Conservation (phyloP, 495 filamentous ascomycete genomes). For the Penicillium waksmanii region DNA sequence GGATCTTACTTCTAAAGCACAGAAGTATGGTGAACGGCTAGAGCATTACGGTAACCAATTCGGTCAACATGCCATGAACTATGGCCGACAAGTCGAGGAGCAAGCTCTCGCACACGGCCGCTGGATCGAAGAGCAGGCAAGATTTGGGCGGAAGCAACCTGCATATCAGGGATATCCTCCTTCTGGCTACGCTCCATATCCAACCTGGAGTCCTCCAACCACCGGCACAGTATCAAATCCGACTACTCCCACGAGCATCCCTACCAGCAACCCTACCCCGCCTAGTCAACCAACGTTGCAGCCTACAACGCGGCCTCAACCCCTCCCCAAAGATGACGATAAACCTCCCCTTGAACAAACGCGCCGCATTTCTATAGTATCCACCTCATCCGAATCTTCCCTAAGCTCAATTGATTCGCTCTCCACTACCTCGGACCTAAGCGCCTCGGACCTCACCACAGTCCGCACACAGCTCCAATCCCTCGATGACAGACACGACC, state of each 20-base stretch:
- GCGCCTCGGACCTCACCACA: slow-evolving; percentile 44
- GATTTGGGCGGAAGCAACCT: slow-evolving; percentile 32
- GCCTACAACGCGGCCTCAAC: slow-evolving; percentile 6
- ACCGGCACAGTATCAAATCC: slow-evolving; percentile 1
- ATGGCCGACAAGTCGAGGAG: slow-evolving; percentile 47
- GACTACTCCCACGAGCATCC: slow-evolving; percentile 2
- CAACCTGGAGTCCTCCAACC: slow-evolving; percentile 12
- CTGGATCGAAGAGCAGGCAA: slow-evolving; percentile 48
- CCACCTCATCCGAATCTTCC: slow-evolving; percentile 42
- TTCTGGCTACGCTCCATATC: slow-evolving; percentile 8
- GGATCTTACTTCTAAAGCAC: slow-evolving; percentile 41
- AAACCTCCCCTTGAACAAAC: slow-evolving; percentile 23
- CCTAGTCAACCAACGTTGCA: slow-evolving; percentile 5
- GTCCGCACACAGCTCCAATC: slow-evolving; percentile 45
- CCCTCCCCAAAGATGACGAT: slow-evolving; percentile 5
- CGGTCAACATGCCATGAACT: slow-evolving; percentile 44
- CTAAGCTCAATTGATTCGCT: slow-evolving; percentile 48
- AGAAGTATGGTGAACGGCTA: slow-evolving; percentile 50
- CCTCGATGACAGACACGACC: slow-evolving; percentile 45
- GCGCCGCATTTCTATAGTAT: slow-evolving; percentile 41
- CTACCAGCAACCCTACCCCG: neutral
- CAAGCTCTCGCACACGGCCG: slow-evolving; percentile 46
- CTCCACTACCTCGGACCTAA: slow-evolving; percentile 47
- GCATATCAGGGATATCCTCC: slow-evolving; percentile 12
- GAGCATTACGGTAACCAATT: slow-evolving; percentile 48